These are phyloP conservation scores for Nepenthes mirabilis DNA, from an alignment of 148 eudicot genomes.

Conservation along the genomic window DNA sequence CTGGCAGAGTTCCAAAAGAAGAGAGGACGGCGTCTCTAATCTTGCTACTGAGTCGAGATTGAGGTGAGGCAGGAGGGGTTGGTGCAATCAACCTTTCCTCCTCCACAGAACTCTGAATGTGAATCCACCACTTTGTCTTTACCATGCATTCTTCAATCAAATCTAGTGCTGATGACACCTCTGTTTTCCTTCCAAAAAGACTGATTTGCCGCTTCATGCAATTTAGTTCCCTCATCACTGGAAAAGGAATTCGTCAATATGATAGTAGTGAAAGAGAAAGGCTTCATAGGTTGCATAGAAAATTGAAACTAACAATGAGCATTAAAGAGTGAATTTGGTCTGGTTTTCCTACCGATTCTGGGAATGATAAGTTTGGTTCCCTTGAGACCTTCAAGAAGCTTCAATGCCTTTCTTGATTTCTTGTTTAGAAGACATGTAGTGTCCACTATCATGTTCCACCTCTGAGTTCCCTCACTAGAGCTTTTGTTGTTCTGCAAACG, in stretches of 20 bases:
- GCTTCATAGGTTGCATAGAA: neutral
- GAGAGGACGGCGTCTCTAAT: constrained; percentile 13
- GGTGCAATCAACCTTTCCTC: constrained; percentile 37
- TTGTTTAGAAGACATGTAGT: constrained; percentile 43
- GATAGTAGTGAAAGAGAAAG: neutral
- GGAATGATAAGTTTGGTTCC: constrained; percentile 76
- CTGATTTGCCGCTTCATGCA: constrained; percentile 42
- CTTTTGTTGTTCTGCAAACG: constrained; percentile 27
- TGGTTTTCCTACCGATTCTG: constrained; percentile 35
- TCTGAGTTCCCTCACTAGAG: constrained; percentile 13
- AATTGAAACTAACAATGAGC: neutral
- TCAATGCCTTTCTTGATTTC: constrained; percentile 61
- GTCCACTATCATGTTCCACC: constrained; percentile 75
- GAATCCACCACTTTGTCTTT: constrained; percentile 63
- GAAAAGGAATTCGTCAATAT: constrained; percentile 4
- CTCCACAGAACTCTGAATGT: constrained; percentile 48
- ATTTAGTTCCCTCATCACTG: constrained; percentile 68
- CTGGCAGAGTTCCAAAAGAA: constrained; percentile 17
- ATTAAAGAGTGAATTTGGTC: neutral
- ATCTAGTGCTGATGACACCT: constrained; percentile 44
- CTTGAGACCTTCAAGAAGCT: constrained; percentile 70
- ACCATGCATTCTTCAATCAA: constrained; percentile 79
- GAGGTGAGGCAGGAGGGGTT: constrained; percentile 52
- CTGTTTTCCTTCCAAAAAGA: constrained; percentile 47
- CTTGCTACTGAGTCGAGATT: constrained; percentile 23